These are phyloP conservation scores for Calendula officinalis DNA, from an alignment of 129 eudicot genomes.

Conservation along the genomic window DNA sequence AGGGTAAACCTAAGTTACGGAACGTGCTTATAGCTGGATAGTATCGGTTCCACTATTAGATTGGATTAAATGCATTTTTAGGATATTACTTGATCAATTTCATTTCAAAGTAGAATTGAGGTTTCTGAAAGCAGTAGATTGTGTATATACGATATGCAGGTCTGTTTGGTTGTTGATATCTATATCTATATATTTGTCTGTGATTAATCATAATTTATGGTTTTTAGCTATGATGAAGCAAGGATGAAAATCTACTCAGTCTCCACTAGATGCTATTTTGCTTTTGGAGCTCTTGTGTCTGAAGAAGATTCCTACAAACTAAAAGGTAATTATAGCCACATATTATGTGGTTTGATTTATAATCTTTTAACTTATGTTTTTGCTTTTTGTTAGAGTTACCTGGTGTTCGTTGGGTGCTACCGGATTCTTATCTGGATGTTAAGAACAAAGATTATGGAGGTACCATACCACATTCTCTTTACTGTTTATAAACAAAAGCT, in stretches of 20 bases:
- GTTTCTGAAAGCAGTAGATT: background rate
- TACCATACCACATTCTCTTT: slow-evolving; percentile 18
- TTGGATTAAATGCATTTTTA: background rate
- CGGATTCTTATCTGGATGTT: slow-evolving; percentile 93
- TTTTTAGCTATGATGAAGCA: slow-evolving; percentile 79
- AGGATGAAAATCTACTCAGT: slow-evolving; percentile 93
- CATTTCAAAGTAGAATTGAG: background rate
- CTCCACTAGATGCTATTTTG: slow-evolving; percentile 85
- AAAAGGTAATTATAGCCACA: slow-evolving; percentile 46
- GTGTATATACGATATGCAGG: background rate
- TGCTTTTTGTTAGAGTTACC: slow-evolving; percentile 49
- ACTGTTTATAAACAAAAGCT: background rate
- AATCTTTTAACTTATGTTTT: background rate
- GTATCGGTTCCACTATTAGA: background rate
- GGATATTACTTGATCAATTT: background rate
- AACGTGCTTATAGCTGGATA: slow-evolving; percentile 1
- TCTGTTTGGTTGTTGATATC: background rate
- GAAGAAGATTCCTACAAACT: slow-evolving; percentile 84
- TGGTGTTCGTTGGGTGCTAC: slow-evolving; percentile 90
- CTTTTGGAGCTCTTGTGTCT: slow-evolving; percentile 94
- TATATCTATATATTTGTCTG: background rate
- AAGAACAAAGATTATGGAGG: slow-evolving; percentile 96
- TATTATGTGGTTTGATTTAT: background rate
- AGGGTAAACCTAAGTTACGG: background rate
- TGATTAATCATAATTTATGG: slow-evolving; percentile 1